Conservation (phyloP, 2,329 filamentous ascomycete genomes). For the Coleophoma cylindrospora region DNA sequence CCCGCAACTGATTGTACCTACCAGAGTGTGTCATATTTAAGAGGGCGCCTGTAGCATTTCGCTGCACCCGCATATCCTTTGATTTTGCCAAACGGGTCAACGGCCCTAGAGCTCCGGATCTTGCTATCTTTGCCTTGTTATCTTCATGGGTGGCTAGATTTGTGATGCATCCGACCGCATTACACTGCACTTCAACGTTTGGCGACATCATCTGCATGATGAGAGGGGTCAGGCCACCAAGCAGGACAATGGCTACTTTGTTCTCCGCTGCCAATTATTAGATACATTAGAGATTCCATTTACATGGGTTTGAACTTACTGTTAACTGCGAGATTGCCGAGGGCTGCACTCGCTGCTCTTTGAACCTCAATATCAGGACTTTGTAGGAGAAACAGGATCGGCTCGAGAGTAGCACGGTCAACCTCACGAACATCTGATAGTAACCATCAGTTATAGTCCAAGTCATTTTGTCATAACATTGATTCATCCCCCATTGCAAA, state of each 20-base stretch:
- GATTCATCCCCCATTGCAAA: neutral
- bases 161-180: constrained; percentile 97
- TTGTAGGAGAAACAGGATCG: constrained; percentile 91
- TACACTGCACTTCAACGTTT: constrained; percentile 98
- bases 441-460: constrained; percentile 11
- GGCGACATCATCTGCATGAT: constrained; percentile 98
- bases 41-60: constrained; percentile 92
- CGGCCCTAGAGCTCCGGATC: constrained; percentile 86
- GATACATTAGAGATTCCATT: constrained; percentile 27
- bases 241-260: constrained; percentile 91
- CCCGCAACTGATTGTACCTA: constrained; percentile 35
- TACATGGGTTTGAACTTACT: constrained; percentile 51
- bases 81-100: constrained; percentile 92
- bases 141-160: constrained; percentile 98
- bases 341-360: constrained; percentile 87
- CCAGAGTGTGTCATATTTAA: constrained; percentile 99
- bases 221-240: constrained; percentile 83
- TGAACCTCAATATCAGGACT: constrained; percentile 97
- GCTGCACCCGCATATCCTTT: constrained; percentile 96
- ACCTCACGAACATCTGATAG: constrained; percentile 87
- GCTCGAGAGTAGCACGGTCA: constrained; percentile 88
- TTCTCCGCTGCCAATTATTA: constrained; percentile 72
- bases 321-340: constrained; percentile 95
- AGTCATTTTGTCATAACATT: neutral
- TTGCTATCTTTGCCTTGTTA: constrained; percentile 97